phyloP scores from a whole-genome alignment of 2,329 filamentous ascomycete genomes.

The Colletotrichum musae region DNA sequence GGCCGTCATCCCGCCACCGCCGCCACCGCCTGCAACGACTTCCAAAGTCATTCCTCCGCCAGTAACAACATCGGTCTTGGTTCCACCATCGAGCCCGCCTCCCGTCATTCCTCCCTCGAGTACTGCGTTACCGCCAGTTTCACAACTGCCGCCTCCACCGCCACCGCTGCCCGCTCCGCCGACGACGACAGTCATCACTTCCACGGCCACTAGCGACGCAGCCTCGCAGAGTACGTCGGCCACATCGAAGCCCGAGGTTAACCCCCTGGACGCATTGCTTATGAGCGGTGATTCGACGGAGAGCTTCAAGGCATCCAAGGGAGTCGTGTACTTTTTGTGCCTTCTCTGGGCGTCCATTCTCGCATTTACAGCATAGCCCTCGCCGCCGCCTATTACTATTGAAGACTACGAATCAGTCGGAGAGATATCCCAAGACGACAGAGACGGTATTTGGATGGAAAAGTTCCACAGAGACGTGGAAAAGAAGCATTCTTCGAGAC shows the following conservation, averaged over 20 bases:
- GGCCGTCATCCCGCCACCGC: slow-evolving; percentile 3
- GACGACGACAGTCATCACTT: slow-evolving; percentile 4
- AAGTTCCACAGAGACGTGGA: background rate
- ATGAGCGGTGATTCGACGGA: slow-evolving; percentile 5
- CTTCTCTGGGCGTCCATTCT: background rate
- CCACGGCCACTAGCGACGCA: slow-evolving; percentile 1
- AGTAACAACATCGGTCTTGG: background rate
- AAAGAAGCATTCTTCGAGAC: background rate
- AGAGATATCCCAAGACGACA: background rate
- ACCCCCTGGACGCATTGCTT: slow-evolving; percentile 35
- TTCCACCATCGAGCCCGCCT: slow-evolving; percentile 13
- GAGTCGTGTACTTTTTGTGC: background rate
- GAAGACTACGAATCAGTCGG: too few relatives aligned
- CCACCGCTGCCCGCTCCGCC: slow-evolving; percentile 4
- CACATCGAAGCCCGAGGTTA: slow-evolving; percentile 17
- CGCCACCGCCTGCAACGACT: background rate
- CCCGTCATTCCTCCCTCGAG: slow-evolving; percentile 14
- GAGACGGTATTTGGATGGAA: background rate
- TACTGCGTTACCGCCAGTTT: slow-evolving; percentile 1
- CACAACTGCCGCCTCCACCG: background rate
- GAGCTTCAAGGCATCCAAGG: background rate
- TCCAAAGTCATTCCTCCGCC: slow-evolving; percentile 8
- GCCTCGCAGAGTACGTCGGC: slow-evolving; percentile 13
- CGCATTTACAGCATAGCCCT: background rate
- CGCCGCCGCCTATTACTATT: too few relatives aligned